Evolutionary conservation across 2,329 filamentous ascomycete species (phyloP), one percentile per base, ranked within the genome.

Genomic region (Sordariomycetes sp.): DNA sequence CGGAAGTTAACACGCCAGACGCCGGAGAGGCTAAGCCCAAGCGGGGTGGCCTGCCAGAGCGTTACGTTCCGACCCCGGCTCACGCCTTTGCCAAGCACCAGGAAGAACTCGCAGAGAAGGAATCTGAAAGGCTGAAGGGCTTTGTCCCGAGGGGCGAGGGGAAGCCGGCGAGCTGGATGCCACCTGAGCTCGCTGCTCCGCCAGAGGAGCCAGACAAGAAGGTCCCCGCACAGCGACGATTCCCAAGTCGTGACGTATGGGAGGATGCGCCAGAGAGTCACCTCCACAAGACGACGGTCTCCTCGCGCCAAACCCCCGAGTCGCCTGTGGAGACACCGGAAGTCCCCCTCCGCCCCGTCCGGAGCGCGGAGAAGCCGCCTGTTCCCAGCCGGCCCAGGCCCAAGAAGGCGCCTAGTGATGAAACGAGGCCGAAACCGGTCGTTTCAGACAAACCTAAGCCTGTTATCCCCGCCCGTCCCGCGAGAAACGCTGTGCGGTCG

Each of bases 171-270:
- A 42, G 51, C 3, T 57, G 56, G 56, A 15, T 57, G 10, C 56
- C 56, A 8, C 54, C 57, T 34, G 56, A 57, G n/a, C 54, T 56
- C 25, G 45, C 22, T 13, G 45, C 12, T 7, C 5, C 45, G 5
- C 42, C 53, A 24, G 52, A 56, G 24, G 35, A 50, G 17, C 50
- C 57, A 53, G 76, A 80, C 48, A 71, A 70, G 13, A 75, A 85
- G 24, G 80, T 85, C 5, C 75, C 74, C 17, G 67, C 79, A 62
- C 76, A 82, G 59, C 84, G 85, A 55, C 83, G 90, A 13, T 97
- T 97, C 68, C 92, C 92, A 0, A 96, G 91, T 67, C 84, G 84
- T 57, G 92, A 97, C 70, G 84, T 96, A 50, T 96, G 92, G 92
- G 92, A 97, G 72, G 92, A 97, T 68, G 85, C 82, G 0, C 92